Evolutionary conservation across 352 stramenopile species (phyloP).

Genomic region (Phytophthora nicotianae): DNA sequence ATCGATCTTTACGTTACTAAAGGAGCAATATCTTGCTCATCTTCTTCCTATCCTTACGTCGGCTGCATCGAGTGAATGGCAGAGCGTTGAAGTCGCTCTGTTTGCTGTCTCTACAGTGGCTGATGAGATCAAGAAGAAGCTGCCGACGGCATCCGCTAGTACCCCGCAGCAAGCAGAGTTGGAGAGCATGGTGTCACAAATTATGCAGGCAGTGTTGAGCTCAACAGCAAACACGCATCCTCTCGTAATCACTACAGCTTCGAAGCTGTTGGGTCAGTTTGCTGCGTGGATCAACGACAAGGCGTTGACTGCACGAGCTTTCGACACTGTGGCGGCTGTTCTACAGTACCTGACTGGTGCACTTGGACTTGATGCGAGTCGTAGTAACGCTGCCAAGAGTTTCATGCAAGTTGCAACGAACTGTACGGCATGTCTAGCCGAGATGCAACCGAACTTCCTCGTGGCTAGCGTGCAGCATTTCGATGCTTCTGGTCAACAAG

Average conservation of each 20-base stretch:
- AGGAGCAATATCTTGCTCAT: constrained; percentile 51
- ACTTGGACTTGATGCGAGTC: constrained; percentile 40
- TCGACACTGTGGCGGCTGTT: constrained; percentile 49
- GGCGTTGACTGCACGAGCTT: constrained; percentile 32
- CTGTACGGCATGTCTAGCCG: constrained; percentile 48
- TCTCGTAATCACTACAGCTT: constrained; percentile 50
- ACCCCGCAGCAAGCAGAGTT: constrained; percentile 34
- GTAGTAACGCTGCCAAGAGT: constrained; percentile 59
- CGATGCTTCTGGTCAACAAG: constrained; percentile 18
- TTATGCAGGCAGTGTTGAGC: constrained; percentile 49
- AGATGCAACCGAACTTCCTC: constrained; percentile 54
- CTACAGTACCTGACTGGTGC: constrained; percentile 64
- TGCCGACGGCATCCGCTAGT: constrained; percentile 26
- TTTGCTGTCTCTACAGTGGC: constrained; percentile 62
- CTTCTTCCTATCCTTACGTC: constrained; percentile 40
- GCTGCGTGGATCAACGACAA: constrained; percentile 60
- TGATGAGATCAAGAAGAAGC: constrained; percentile 64
- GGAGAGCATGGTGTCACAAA: constrained; percentile 50
- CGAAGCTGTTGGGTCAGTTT: constrained; percentile 66
- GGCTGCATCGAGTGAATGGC: constrained; percentile 42
- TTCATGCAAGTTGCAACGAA: constrained; percentile 74
- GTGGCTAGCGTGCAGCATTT: constrained; percentile 57
- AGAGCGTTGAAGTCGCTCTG: constrained; percentile 56
- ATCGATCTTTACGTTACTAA: constrained; percentile 59
- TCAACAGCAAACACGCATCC: constrained; percentile 36